A percentile compares a stretch with the other conserved stretches of the same genome.
Conservation (phyloP, 73 alveolate genomes). For the Paramecium tetraurelia region DNA sequence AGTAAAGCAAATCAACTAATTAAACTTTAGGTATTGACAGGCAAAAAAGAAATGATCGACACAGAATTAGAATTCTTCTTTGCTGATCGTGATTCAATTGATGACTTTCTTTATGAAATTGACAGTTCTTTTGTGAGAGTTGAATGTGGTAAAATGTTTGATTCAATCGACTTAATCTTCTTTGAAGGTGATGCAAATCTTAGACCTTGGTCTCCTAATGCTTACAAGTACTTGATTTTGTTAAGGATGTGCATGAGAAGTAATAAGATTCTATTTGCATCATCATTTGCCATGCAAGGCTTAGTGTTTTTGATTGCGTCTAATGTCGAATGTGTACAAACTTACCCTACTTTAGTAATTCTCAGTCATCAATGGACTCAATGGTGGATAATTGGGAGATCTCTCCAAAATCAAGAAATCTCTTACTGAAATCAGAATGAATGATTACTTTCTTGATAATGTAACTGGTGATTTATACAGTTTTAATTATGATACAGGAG, state of each 20-base stretch:
- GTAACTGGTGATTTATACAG: constrained; percentile 91
- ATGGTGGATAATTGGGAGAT: constrained; percentile 73
- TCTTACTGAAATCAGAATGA: constrained; percentile 62
- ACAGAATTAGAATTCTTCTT: constrained; percentile 61
- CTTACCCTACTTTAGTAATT: not conserved
- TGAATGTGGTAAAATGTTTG: constrained; percentile 77
- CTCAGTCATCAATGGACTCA: constrained; percentile 22
- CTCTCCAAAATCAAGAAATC: constrained; percentile 35
- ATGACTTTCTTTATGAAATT: constrained; percentile 79
- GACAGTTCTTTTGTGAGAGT: constrained; percentile 51
- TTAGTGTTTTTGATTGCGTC: constrained; percentile 59
- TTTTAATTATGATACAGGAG: constrained; percentile 72
- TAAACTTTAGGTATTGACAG: not conserved
- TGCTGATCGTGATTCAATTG: constrained; percentile 54
- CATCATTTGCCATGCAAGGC: constrained; percentile 62
- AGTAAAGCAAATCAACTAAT: not conserved
- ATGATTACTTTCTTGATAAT: constrained; percentile 86
- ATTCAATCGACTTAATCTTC: constrained; percentile 84
- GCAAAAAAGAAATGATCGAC: constrained; percentile 58
- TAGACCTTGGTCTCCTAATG: constrained; percentile 90
- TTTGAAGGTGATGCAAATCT: constrained; percentile 86
- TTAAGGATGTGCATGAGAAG: constrained; percentile 61
- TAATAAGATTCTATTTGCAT: constrained; percentile 54
- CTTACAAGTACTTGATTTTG: constrained; percentile 56
- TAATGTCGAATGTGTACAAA: constrained; percentile 51